A percentile compares a stretch with the other conserved stretches of the same genome.
These are phyloP conservation scores for Colletotrichum viniferum DNA, from an alignment of 2,329 filamentous ascomycete genomes.

Conservation along the genomic window DNA sequence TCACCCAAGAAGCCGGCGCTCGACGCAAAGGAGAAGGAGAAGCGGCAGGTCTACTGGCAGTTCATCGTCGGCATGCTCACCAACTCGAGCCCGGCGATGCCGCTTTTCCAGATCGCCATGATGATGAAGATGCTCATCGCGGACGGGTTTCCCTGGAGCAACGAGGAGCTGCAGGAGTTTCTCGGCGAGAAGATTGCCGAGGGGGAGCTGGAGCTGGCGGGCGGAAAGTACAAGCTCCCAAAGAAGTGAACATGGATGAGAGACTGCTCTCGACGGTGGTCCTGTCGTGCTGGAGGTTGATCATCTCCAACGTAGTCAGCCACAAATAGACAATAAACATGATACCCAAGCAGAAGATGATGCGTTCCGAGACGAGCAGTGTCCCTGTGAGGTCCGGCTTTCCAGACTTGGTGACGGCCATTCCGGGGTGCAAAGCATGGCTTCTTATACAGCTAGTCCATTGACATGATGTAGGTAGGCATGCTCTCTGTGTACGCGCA, in stretches of 20 bases:
- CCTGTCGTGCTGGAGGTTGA: background rate
- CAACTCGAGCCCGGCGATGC: constrained; percentile 83
- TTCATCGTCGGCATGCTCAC: constrained; percentile 96
- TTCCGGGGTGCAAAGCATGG: background rate
- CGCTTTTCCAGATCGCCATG: constrained; percentile 80
- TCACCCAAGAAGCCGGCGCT: constrained; percentile 58
- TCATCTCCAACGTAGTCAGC: background rate
- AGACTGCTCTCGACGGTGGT: background rate
- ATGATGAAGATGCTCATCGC: constrained; percentile 94
- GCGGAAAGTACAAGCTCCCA: constrained; percentile 71
- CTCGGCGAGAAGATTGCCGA: constrained; percentile 77
- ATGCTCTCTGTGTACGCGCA: background rate
- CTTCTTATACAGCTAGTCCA: background rate
- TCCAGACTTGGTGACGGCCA: background rate
- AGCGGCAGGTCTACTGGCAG: constrained; percentile 77
- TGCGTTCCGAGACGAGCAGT: background rate
- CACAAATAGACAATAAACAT: background rate
- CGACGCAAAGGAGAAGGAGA: constrained; percentile 67
- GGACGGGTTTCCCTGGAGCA: constrained; percentile 87
- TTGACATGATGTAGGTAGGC: fast-evolving
- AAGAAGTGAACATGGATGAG: constrained; percentile 52
- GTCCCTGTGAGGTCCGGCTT: background rate
- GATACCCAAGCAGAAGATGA: background rate
- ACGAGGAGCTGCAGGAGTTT: constrained; percentile 85
- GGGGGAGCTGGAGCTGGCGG: constrained; percentile 70